Percentiles rank a stretch among this genome's conserved stretches.
Conservation (phyloP, 768 basidiomycete genomes). For the Pleurotus eryngii region DNA sequence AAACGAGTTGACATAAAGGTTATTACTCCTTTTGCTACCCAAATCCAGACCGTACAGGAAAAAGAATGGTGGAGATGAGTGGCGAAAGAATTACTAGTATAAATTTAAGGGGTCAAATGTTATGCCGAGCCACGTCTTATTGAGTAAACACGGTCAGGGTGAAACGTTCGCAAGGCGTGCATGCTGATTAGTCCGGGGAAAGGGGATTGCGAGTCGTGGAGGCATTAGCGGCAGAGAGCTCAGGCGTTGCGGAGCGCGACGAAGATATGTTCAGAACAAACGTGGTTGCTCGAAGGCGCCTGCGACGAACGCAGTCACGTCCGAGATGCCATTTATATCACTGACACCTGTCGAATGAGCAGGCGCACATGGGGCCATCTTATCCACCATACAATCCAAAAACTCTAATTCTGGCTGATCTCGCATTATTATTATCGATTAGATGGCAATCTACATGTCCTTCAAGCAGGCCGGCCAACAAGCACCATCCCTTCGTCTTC, state of each 20-base stretch:
- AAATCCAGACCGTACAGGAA: background rate
- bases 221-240: background rate
- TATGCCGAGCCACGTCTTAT: background rate
- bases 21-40: background rate
- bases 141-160: conserved; percentile 4
- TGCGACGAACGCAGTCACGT: background rate
- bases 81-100: no score
- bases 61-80: no score
- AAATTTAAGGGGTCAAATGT: background rate
- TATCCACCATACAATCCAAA: background rate
- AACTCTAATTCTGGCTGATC: background rate
- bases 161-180: conserved; percentile 1
- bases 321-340: background rate
- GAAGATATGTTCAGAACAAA: background rate
- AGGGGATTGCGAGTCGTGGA: background rate
- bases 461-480: conserved; percentile 48
- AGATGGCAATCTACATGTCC: background rate
- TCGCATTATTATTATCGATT: background rate
- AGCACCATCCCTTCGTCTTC: conserved; percentile 84
- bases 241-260: no score
- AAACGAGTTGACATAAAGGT: conserved; percentile 2
- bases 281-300: background rate
- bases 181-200: conserved; percentile 4
- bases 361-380: conserved; percentile 2
- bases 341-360: conserved; percentile 7